Evolutionary conservation across 2,329 filamentous ascomycete species (phyloP).

Genomic region (Xylaria sp.): DNA sequence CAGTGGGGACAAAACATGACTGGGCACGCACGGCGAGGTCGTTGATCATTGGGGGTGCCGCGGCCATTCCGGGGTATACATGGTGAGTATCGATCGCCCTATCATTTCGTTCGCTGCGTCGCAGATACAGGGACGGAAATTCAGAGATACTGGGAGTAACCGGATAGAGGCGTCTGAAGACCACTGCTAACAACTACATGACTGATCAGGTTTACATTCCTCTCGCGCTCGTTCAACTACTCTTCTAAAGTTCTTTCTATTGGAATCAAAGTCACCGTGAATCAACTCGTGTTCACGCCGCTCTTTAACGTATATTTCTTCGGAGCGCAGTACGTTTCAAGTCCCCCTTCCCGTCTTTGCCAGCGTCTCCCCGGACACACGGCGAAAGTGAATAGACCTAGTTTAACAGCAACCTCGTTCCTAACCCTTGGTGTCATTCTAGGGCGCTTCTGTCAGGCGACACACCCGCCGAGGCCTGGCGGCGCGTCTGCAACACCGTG

Average conservation of each 20-base stretch:
- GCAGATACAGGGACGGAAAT: too few relatives aligned
- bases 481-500: constrained; percentile 76
- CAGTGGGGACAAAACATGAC: constrained; percentile 60
- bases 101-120: background rate
- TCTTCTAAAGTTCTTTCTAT: constrained; percentile 73
- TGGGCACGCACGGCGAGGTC: constrained; percentile 71
- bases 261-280: constrained; percentile 76
- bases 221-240: constrained; percentile 85
- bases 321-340: constrained; percentile 62
- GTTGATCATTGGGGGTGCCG: constrained; percentile 73
- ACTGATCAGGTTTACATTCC: constrained; percentile 71
- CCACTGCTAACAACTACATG: too few relatives aligned
- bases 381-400: too few relatives aligned
- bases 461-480: constrained; percentile 65
- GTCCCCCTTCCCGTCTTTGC: background rate
- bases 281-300: constrained; percentile 82
- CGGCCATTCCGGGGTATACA: constrained; percentile 78
- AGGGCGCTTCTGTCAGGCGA: constrained; percentile 72
- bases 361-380: too few relatives aligned
- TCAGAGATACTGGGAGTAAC: constrained; percentile 10
- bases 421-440: background rate
- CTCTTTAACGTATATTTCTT: constrained; percentile 86
- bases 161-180: background rate
- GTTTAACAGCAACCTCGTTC: too few relatives aligned
- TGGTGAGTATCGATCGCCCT: constrained; percentile 65